These are phyloP conservation scores for Globisporangium barbulae DNA, from an alignment of 352 stramenopile genomes.

Conservation along the genomic window DNA sequence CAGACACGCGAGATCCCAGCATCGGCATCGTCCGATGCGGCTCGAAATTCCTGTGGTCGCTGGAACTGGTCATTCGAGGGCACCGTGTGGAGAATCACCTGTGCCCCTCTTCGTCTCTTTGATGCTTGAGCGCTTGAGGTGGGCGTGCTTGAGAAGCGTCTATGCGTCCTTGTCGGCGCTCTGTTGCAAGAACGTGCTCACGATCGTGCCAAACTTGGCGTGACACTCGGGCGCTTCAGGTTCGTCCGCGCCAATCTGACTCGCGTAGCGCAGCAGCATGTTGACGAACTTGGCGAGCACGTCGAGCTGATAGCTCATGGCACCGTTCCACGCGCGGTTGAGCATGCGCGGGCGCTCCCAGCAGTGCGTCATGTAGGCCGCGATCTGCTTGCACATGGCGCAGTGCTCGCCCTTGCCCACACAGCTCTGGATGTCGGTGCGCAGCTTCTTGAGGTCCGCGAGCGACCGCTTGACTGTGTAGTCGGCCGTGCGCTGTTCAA, in stretches of 20 bases:
- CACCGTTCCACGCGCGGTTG: constrained; percentile 14
- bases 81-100: no score
- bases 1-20: no score
- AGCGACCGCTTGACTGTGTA: constrained; percentile 14
- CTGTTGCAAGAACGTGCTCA: constrained; percentile 2
- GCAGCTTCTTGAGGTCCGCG: constrained; percentile 11
- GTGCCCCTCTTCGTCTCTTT: not conserved
- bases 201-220: constrained; percentile 4
- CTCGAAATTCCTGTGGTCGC: no score
- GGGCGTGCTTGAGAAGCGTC: not conserved
- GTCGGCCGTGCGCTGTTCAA: constrained; percentile 7
- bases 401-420: constrained; percentile 14
- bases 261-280: constrained; percentile 14
- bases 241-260: not conserved
- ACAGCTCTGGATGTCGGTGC: constrained; percentile 5
- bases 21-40: no score
- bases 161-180: constrained; percentile 2
- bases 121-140: no score
- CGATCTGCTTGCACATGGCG: constrained; percentile 10
- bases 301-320: constrained; percentile 14
- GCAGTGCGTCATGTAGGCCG: constrained; percentile 13
- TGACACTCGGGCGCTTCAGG: not conserved
- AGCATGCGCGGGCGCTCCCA: constrained; percentile 13
- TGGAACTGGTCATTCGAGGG: no score
- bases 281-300: constrained; percentile 16